Evolutionary conservation across 805 yeast genomes (phyloP).

Genomic region (Cyberlindnera xishuangbannaensis): DNA sequence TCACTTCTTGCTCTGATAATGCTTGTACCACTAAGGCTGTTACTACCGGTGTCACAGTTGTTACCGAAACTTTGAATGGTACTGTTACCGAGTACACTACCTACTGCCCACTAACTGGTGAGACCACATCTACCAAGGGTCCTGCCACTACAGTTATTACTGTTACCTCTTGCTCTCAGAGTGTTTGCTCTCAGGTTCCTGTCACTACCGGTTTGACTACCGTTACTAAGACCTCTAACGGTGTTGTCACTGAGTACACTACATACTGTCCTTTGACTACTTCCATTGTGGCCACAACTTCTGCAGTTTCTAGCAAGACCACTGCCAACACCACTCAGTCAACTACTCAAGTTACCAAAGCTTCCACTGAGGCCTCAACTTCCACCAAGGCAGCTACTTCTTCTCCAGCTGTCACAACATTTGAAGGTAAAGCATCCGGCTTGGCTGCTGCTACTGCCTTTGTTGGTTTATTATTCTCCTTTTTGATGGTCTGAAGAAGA

Average conservation of each 20-base stretch:
- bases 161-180: constrained; percentile 5
- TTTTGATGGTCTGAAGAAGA: no score
- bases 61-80: constrained; percentile 17
- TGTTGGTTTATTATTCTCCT: constrained; percentile 1
- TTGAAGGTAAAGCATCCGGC: constrained; percentile 6
- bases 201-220: constrained; percentile 10
- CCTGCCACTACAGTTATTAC: constrained; percentile 7
- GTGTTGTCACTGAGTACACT: constrained; percentile 31
- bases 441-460: constrained; percentile 1
- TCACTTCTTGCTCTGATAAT: constrained; percentile 6
- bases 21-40: constrained; percentile 2
- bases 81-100: constrained; percentile 29
- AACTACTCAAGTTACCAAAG: constrained; percentile 20
- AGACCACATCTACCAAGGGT: constrained; percentile 16
- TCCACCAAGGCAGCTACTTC: constrained; percentile 6
- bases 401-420: constrained; percentile 3
- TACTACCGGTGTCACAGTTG: constrained; percentile 9
- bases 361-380: constrained; percentile 23
- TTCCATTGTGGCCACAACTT: constrained; percentile 4
- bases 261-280: constrained; percentile 13
- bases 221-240: constrained; percentile 13
- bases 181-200: constrained; percentile 3
- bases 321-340: constrained; percentile 3
- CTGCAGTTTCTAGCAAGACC: constrained; percentile 6
- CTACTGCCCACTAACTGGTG: constrained; percentile 10